phyloP scores from a whole-genome alignment of 192 early-diverging fungal genomes.

The Rhizophagus clarus region DNA sequence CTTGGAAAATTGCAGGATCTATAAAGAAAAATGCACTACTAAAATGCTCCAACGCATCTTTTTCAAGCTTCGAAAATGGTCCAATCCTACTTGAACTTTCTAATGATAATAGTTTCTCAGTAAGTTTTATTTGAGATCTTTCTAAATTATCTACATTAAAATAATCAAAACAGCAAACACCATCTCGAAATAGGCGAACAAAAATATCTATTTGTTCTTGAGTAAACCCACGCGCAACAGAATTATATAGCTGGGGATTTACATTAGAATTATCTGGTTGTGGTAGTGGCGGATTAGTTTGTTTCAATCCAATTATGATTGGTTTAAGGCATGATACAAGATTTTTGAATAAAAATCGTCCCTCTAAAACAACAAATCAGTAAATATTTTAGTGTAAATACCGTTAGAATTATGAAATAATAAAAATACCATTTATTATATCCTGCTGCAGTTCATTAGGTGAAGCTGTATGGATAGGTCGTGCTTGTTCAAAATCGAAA shows the following conservation, averaged over 20 bases:
- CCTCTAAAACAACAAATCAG: conserved; percentile 58
- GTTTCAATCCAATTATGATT: conserved; percentile 71
- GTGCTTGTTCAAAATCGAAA: conserved; percentile 60
- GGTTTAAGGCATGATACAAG: conserved; percentile 88
- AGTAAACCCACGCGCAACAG: conserved; percentile 65
- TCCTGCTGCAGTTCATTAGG: conserved; percentile 53
- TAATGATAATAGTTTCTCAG: conserved; percentile 24
- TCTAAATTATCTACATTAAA: conserved; percentile 69
- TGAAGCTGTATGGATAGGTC: conserved; percentile 55
- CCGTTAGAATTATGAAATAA: background rate
- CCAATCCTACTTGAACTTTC: conserved; percentile 49
- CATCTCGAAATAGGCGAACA: conserved; percentile 70
- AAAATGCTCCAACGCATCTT: conserved; percentile 92
- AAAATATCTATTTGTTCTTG: conserved; percentile 77
- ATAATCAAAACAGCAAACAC: conserved; percentile 82
- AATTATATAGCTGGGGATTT: conserved; percentile 39
- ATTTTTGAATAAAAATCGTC: conserved; percentile 86
- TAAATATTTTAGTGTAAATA: background rate
- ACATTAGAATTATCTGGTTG: conserved; percentile 11
- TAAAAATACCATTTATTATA: conserved; percentile 66
- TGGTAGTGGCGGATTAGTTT: conserved; percentile 64
- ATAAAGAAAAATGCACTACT: conserved; percentile 79
- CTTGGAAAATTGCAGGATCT: conserved; percentile 91
- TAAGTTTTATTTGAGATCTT: conserved; percentile 34
- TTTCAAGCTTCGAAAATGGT: conserved; percentile 79